phyloP scores from a whole-genome alignment of 1,284 basidiomycete species.

The Ustilago cynodontis region DNA sequence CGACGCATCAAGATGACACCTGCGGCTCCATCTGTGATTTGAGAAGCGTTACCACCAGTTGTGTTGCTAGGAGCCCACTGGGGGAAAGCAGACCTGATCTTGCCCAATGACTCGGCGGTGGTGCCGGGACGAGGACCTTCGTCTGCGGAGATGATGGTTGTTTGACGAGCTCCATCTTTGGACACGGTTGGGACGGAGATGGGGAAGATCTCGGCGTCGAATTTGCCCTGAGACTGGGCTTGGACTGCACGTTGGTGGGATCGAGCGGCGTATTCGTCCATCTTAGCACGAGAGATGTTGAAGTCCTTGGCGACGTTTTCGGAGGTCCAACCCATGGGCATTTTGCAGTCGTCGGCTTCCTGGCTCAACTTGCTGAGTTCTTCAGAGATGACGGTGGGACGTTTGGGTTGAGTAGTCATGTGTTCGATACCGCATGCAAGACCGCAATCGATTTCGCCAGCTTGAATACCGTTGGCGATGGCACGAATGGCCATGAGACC shows the following conservation, averaged over 20 bases:
- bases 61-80: conserved; percentile 84
- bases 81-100: conserved; percentile 84
- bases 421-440: conserved; percentile 86
- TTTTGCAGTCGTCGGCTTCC: conserved; percentile 69
- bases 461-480: conserved; percentile 83
- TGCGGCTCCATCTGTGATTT: conserved; percentile 87
- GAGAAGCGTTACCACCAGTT: conserved; percentile 88
- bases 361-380: conserved; percentile 48
- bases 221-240: conserved; percentile 76
- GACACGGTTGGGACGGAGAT: conserved; percentile 71
- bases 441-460: conserved; percentile 85
- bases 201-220: conserved; percentile 84
- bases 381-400: conserved; percentile 47
- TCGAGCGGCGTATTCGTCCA: conserved; percentile 85
- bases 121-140: conserved; percentile 85
- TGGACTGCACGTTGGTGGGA: conserved; percentile 83
- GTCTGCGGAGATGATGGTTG: conserved; percentile 78
- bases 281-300: conserved; percentile 82
- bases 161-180: conserved; percentile 75
- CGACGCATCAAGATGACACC: conserved; percentile 88
- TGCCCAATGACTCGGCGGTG: conserved; percentile 78
- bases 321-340: conserved; percentile 89
- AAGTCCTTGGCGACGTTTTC: conserved; percentile 81
- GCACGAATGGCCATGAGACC: conserved; percentile 86
- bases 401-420: conserved; percentile 73